phyloP scores from a whole-genome alignment of 1,284 basidiomycete genomes.

The Leucoagaricus sp. region DNA sequence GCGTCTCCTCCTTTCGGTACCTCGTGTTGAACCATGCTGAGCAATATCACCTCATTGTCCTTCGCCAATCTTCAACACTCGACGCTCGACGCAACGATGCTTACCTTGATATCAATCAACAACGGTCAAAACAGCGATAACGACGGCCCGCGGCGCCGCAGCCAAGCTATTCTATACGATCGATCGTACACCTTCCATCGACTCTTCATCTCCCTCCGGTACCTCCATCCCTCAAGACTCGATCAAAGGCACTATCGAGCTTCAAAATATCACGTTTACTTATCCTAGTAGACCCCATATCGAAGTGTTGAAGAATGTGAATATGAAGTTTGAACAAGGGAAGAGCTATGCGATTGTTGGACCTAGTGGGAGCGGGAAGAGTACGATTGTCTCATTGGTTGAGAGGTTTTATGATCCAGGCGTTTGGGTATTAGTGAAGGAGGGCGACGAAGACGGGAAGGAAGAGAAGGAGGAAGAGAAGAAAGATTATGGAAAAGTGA shows the following conservation, averaged over 20 bases:
- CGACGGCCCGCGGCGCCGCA: slow-evolving; percentile 81
- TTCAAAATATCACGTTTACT: slow-evolving; percentile 79
- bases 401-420: slow-evolving; percentile 92
- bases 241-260: slow-evolving; percentile 71
- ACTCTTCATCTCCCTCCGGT: slow-evolving; percentile 72
- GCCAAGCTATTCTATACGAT: slow-evolving; percentile 91
- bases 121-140: slow-evolving; percentile 70
- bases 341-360: slow-evolving; percentile 86
- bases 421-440: no score
- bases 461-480: no score
- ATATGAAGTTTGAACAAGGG: slow-evolving; percentile 65
- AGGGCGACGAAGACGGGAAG: no score
- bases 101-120: no score
- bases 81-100: no score
- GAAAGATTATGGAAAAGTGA: no score
- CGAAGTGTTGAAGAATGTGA: slow-evolving; percentile 76
- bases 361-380: slow-evolving; percentile 86
- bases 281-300: slow-evolving; percentile 88
- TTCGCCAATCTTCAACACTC: no score
- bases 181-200: slow-evolving; percentile 81
- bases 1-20: slow-evolving; percentile 11
- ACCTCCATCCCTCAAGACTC: slow-evolving; percentile 67
- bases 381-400: slow-evolving; percentile 73
- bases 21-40: neutral
- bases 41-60: no score